phyloP scores from a whole-genome alignment of 2,329 filamentous ascomycete genomes.

The Trichoderma cornu-damae region DNA sequence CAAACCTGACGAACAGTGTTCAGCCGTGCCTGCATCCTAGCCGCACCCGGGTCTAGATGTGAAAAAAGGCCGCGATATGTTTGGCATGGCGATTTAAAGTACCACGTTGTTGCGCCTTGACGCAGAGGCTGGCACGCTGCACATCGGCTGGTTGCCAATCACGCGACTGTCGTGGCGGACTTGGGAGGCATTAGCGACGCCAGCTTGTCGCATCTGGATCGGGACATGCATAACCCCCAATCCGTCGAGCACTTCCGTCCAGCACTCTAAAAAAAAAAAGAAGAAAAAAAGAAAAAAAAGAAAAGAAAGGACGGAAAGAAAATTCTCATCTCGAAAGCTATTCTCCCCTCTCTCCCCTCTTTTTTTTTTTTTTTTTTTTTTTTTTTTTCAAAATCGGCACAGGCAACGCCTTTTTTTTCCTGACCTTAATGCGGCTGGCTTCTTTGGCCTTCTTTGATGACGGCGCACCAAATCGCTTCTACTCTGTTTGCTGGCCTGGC shows the following conservation, averaged over 20 bases:
- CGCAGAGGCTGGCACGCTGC: no score
- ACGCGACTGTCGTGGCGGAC: conserved; percentile 12
- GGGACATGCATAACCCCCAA: not conserved
- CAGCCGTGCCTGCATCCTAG: conserved; percentile 15
- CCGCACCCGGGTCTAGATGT: conserved; percentile 14
- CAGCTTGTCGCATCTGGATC: not conserved
- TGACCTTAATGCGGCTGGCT: conserved; percentile 6
- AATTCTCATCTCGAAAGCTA: not conserved
- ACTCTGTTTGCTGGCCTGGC: conserved; percentile 14
- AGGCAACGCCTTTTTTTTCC: not conserved
- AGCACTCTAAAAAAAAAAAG: not conserved
- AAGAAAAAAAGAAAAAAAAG: not conserved
- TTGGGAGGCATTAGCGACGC: not conserved
- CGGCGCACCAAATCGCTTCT: conserved; percentile 9
- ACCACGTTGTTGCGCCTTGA: conserved; percentile 9
- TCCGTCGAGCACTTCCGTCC: not conserved
- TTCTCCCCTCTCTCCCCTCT: not conserved
- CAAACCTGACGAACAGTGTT: conserved; percentile 2
- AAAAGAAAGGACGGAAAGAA: not conserved
- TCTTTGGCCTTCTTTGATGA: conserved; percentile 4
- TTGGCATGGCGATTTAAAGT: conserved; percentile 18
- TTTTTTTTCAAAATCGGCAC: no score
- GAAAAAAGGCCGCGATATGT: conserved; percentile 8
- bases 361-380: no score
- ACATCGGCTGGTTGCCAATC: conserved; percentile 10